A percentile compares a stretch with the other conserved stretches of the same genome.
Conservation (phyloP, 2,329 filamentous ascomycete species). For the Phialocephala sp. region DNA sequence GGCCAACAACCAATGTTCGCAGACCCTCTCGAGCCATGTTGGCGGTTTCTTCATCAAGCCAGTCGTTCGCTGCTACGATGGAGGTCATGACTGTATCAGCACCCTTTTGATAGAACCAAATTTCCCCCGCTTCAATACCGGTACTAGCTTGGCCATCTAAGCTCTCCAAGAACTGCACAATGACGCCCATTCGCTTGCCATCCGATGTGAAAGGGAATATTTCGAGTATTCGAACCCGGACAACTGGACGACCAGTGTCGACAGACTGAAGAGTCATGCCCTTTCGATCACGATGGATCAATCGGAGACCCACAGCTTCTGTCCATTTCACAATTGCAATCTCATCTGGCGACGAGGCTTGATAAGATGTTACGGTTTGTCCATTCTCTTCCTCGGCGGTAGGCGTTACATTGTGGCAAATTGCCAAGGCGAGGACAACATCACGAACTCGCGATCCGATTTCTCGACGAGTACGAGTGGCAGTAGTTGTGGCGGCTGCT, state of each 20-base stretch:
- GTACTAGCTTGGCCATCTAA: conserved; percentile 54
- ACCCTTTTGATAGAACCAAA: conserved; percentile 99
- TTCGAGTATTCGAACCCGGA: conserved; percentile 87
- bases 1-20: conserved; percentile 91
- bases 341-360: conserved; percentile 96
- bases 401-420: conserved; percentile 97
- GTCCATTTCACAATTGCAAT: conserved; percentile 98
- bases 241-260: conserved; percentile 73
- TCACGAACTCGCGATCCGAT: conserved; percentile 94
- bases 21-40: conserved; percentile 99
- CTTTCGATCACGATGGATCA: conserved; percentile 85
- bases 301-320: conserved; percentile 84
- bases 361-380: conserved; percentile 79
- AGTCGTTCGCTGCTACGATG: conserved; percentile 95
- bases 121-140: conserved; percentile 69
- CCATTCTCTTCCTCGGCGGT: conserved; percentile 85
- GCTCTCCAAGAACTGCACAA: conserved; percentile 80
- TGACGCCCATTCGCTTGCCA: conserved; percentile 97
- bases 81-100: conserved; percentile 98
- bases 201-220: conserved; percentile 98
- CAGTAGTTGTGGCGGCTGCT: conserved; percentile 61
- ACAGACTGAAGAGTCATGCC: conserved; percentile 82
- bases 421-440: conserved; percentile 85
- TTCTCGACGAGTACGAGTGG: conserved; percentile 86
- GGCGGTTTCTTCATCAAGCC: conserved; percentile 98